Evolutionary conservation across 495 filamentous ascomycete species (phyloP), one percentile per base, ranked within the genome.

Genomic region (Penicillium soppii): DNA sequence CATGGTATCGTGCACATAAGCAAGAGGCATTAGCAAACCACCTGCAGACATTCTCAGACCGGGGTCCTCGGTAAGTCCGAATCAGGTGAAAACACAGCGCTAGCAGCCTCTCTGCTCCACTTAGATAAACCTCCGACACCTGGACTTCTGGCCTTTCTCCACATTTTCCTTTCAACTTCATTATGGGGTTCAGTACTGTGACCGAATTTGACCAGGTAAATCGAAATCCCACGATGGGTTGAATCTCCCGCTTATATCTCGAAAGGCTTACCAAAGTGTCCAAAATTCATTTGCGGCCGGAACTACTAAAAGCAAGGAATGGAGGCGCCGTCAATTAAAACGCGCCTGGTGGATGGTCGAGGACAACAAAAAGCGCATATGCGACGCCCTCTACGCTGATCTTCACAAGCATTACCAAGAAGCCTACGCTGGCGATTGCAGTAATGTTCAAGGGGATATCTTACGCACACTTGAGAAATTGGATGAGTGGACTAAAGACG

Each of bases 401-500:
- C 74, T 96, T 13, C 79, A 82, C 55, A 89, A 90, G 63, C 72
- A 83, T 38, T 52, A 63, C 16, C 83, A 79, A 67, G 92, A 95
- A 65, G 71, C 86, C 12, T 62, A 75, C 33, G 52, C 89, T 9
- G 72, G 75, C 33, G 90, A 95, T 65, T 63, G 87, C 10, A 71
- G 79, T 37, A 86, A 79, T 74, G 70, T 76, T 57, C 77, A 84
- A 54, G 83, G 82, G 46, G 90, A 96, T 56, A 83, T 89, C 56
- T 53, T 94, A 47, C 83, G 82, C 58, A 77, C 83, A 53, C 73
- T 85, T 57, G 77, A 86, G 32, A 84, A 92, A 53, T 70, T 97
- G 43, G 81, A 82, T 52, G 79, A 79, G 39, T 95, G 86, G 80
- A 81, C 81, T 38, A 86, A 85, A 54, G 90, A 94, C 53, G 88